Percentiles rank a stretch among this genome's conserved stretches.
phyloP scores from a whole-genome alignment of 2,329 filamentous ascomycete genomes.

The Colletotrichum sp. region DNA sequence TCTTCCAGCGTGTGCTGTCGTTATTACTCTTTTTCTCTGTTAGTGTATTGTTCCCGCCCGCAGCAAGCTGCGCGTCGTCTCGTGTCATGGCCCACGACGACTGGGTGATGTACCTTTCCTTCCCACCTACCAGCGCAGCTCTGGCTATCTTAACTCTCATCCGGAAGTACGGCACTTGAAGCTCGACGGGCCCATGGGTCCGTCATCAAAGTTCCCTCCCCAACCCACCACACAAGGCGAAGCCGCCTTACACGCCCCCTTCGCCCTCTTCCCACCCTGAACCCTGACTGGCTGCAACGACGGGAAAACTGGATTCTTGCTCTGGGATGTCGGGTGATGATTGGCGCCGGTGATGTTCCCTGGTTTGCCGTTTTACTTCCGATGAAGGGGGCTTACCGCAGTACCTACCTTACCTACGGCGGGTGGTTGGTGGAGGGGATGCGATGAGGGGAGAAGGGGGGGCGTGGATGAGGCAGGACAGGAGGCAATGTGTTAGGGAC shows the following conservation, averaged over 20 bases:
- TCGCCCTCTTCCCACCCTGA: background rate
- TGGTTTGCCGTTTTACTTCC: conserved; percentile 7
- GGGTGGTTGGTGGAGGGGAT: background rate
- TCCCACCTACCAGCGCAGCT: background rate
- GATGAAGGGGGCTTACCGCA: background rate
- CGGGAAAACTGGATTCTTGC: background rate
- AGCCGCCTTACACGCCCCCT: background rate
- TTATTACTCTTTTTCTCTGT: background rate
- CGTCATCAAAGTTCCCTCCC: conserved; percentile 5
- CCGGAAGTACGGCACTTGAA: conserved; percentile 17
- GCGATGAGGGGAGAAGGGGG: background rate
- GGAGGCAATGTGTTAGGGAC: background rate
- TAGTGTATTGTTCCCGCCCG: background rate
- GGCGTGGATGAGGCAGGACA: background rate
- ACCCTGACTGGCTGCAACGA: background rate
- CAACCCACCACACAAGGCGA: background rate
- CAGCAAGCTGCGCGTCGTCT: background rate
- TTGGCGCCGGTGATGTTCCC: background rate
- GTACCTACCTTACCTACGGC: background rate
- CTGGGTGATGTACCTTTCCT: background rate
- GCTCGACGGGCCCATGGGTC: background rate
- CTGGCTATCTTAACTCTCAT: background rate
- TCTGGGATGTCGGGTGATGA: background rate
- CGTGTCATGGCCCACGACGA: background rate
- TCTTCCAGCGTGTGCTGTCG: background rate